Percentiles rank a stretch among this genome's conserved stretches.
Evolutionary conservation across 2,329 filamentous ascomycete genomes (phyloP).

Genomic region (Aspergillus piperis): DNA sequence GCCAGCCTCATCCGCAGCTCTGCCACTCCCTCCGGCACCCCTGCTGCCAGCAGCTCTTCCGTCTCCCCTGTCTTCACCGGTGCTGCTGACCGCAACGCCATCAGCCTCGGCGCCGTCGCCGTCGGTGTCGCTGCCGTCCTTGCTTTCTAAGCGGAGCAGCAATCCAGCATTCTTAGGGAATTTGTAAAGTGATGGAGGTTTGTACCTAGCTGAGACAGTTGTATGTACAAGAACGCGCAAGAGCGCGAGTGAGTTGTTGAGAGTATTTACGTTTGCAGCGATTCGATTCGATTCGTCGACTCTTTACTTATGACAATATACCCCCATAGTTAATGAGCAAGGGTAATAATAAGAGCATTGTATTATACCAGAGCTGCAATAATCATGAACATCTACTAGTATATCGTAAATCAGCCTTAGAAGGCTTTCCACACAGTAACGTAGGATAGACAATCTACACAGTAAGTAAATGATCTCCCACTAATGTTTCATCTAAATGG

Average conservation of each 20-base stretch:
- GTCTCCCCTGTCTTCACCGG: constrained; percentile 29
- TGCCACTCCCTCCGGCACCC: constrained; percentile 15
- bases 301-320: neutral
- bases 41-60: constrained; percentile 15
- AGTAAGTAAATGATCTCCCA: constrained; percentile 1
- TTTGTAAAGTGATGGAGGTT: neutral
- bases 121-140: constrained; percentile 38
- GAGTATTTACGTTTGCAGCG: neutral
- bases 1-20: constrained; percentile 15
- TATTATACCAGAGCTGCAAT: neutral
- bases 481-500: constrained; percentile 5
- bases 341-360: neutral
- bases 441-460: too few relatives aligned
- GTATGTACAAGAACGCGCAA: constrained; percentile 1
- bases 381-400: neutral
- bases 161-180: too few relatives aligned
- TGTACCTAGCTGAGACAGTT: neutral
- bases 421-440: too few relatives aligned
- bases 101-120: constrained; percentile 38
- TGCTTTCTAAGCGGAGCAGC: constrained; percentile 32
- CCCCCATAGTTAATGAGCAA: neutral
- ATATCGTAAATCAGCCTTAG: too few relatives aligned
- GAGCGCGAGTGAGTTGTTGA: too few relatives aligned
- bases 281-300: neutral
- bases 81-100: constrained; percentile 36